phyloP scores from a whole-genome alignment of 495 filamentous ascomycete genomes.

The Trichoderma gamsii region DNA sequence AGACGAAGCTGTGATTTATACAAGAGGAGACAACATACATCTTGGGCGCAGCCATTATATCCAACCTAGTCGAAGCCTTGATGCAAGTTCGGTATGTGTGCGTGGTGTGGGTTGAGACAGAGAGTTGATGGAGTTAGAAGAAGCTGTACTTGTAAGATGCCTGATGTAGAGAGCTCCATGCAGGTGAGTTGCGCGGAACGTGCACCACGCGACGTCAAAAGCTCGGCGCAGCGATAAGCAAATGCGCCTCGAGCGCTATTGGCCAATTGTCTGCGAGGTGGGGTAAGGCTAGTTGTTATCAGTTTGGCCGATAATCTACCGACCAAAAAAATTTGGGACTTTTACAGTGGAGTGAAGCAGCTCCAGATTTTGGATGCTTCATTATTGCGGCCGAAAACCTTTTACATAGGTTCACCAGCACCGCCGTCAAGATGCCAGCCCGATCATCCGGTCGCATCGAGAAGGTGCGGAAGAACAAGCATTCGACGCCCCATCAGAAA shows the following conservation, averaged over 20 bases:
- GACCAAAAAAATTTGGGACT: slow-evolving; percentile 14
- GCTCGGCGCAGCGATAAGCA: background rate
- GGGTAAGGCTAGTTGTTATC: slow-evolving; percentile 4
- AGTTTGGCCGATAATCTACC: background rate
- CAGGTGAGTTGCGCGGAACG: slow-evolving; percentile 3
- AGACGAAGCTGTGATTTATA: background rate
- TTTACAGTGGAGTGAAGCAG: slow-evolving; percentile 4
- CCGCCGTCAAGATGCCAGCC: slow-evolving; percentile 39
- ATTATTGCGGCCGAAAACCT: slow-evolving; percentile 7
- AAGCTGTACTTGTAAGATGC: background rate
- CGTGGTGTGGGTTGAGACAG: background rate
- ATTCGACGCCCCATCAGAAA: slow-evolving; percentile 66
- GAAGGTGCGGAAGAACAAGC: slow-evolving; percentile 60
- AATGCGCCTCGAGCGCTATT: background rate
- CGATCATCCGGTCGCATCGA: slow-evolving; percentile 57
- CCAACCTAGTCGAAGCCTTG: background rate
- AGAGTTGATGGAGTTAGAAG: background rate
- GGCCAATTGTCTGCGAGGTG: background rate
- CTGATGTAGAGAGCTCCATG: background rate
- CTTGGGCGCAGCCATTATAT: slow-evolving; percentile 36
- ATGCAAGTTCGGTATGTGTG: background rate
- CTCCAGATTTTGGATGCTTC: background rate
- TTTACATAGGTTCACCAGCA: background rate
- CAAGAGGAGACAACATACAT: slow-evolving; percentile 45
- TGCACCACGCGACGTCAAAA: slow-evolving; percentile 12